Evolutionary conservation across 345 rosid species (phyloP), one percentile per base, ranked within the genome.

Genomic region (Lepidium aucheri): DNA sequence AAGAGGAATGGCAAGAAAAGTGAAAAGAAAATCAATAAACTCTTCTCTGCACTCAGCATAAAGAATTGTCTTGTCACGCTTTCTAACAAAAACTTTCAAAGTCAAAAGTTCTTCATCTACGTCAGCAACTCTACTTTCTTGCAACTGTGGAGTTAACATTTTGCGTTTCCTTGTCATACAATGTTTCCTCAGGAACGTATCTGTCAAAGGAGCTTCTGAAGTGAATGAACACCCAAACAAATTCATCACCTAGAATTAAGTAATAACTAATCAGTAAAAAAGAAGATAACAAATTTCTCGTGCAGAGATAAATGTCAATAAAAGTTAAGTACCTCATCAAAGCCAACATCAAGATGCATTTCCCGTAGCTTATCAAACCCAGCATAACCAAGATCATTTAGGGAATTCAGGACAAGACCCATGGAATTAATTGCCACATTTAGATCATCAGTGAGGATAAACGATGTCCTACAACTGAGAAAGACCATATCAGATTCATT

Each of bases 261-360:
- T n/a, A n/a, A n/a, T n/a, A n/a, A n/a, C n/a, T n/a, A n/a, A n/a
- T n/a, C n/a, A n/a, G n/a, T n/a, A n/a, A n/a, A n/a, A n/a, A n/a
- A n/a, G n/a, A n/a, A n/a, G n/a, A n/a, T n/a, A n/a, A n/a, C n/a
- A n/a, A n/a, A n/a, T n/a, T n/a, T n/a, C n/a, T n/a, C n/a, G n/a
- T n/a, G n/a, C n/a, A n/a, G n/a, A n/a, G n/a, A n/a, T n/a, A n/a
- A n/a, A n/a, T n/a, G n/a, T n/a, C n/a, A n/a, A n/a, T n/a, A n/a
- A n/a, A n/a, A n/a, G n/a, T 18, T 3, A 22, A 5, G 14, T 54
- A 63, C 69, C 69, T 54, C 75, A 46, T 71, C 26, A 26, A 40
- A 45, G 39, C 75, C 75, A 63, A 71, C 69, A 28, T 71, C 75
- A 45, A 54, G 0, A n/a, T 45, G 10, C 58, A 46, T 63, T 63